Conservation (phyloP, 805 yeast species). For the Torulaspora delbrueckii region DNA sequence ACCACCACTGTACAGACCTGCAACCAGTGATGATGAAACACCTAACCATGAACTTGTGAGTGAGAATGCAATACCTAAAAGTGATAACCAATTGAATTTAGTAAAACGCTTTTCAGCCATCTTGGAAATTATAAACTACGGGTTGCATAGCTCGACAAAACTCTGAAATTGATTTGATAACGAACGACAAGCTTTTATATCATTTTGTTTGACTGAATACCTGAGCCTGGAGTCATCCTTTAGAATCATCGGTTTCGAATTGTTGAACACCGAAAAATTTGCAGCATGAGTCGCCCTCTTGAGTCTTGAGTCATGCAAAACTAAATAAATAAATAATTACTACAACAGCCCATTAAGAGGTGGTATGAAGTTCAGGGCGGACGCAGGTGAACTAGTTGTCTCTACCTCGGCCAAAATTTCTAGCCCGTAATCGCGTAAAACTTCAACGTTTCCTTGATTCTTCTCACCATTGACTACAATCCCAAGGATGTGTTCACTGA, state of each 20-base stretch:
- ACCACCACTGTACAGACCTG: slow-evolving; percentile 56
- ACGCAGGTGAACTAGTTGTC: slow-evolving; percentile 5
- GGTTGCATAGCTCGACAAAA: background rate
- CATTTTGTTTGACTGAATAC: background rate
- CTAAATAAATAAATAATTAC: background rate
- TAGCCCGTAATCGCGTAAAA: slow-evolving; percentile 22
- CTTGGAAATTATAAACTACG: background rate
- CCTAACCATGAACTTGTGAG: slow-evolving; percentile 61
- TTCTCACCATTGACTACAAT: slow-evolving; percentile 26
- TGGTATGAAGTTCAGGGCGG: slow-evolving; percentile 11
- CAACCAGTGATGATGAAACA: slow-evolving; percentile 49
- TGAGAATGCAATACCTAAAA: slow-evolving; percentile 57
- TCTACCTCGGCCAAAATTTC: slow-evolving; percentile 29
- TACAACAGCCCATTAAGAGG: background rate
- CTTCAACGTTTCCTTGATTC: slow-evolving; percentile 21
- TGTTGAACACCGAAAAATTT: background rate
- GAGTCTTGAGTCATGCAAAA: background rate
- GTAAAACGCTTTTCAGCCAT: slow-evolving; percentile 10
- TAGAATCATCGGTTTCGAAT: background rate
- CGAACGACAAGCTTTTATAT: background rate
- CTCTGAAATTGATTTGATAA: background rate
- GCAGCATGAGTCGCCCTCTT: background rate
- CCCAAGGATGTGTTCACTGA: slow-evolving; percentile 20
- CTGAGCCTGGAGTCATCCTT: slow-evolving; percentile 1
- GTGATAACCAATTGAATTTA: slow-evolving; percentile 42